Evolutionary conservation across 2,329 filamentous ascomycete genomes (phyloP).

Genomic region (Fusarium foetens): DNA sequence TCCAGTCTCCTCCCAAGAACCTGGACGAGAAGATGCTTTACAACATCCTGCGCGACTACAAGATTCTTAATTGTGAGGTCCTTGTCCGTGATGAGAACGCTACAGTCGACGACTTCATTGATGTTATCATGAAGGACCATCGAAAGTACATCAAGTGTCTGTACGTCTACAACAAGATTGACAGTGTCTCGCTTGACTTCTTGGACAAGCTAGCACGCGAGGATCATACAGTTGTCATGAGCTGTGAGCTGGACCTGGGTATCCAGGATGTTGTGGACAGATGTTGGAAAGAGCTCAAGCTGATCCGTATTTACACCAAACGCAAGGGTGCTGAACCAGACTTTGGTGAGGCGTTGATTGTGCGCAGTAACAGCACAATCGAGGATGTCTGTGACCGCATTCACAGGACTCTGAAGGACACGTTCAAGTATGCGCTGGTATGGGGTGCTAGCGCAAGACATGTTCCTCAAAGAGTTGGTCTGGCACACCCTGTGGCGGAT

Average conservation of each 20-base stretch:
- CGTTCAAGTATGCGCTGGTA: constrained; percentile 97
- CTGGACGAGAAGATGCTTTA: constrained; percentile 98
- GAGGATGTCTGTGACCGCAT: constrained; percentile 98
- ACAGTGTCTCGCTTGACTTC: constrained; percentile 92
- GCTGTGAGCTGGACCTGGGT: constrained; percentile 93
- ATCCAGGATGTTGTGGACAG: constrained; percentile 93
- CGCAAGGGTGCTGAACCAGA: constrained; percentile 90
- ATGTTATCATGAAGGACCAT: constrained; percentile 99
- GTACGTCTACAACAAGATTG: constrained; percentile 99
- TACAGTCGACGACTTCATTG: constrained; percentile 98
- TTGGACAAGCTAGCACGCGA: constrained; percentile 92
- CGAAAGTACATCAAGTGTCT: constrained; percentile 94
- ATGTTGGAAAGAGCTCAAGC: constrained; percentile 90
- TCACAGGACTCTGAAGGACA: constrained; percentile 94
- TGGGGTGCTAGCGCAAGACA: constrained; percentile 98
- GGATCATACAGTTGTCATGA: constrained; percentile 95
- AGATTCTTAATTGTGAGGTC: constrained; percentile 97
- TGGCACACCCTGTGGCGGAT: constrained; percentile 80
- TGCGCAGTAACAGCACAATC: constrained; percentile 85
- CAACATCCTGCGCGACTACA: constrained; percentile 98
- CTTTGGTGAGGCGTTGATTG: constrained; percentile 92
- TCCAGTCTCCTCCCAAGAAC: constrained; percentile 86
- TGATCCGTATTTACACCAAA: constrained; percentile 97
- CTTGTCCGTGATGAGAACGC: constrained; percentile 93
- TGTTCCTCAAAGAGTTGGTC: constrained; percentile 90